Evolutionary conservation across 1,284 basidiomycete genomes (phyloP).

Genomic region (Trichosporon asahii): DNA sequence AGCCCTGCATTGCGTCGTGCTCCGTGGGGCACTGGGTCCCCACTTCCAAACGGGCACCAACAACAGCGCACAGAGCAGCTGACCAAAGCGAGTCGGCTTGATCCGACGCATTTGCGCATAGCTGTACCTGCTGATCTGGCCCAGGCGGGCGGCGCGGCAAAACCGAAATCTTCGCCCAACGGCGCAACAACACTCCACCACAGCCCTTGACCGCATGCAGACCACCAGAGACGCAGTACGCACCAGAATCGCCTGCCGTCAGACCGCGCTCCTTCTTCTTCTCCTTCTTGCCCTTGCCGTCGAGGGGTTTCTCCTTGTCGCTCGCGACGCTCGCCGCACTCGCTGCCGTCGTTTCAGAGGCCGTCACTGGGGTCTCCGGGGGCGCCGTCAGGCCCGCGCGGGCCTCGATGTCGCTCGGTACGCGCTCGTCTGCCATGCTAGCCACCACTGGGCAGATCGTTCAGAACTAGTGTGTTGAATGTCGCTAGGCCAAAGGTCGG

Average conservation of each 20-base stretch:
- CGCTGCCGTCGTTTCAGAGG: background rate
- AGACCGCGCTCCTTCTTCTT: slow-evolving; percentile 19
- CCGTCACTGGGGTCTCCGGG: background rate
- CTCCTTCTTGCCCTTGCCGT: slow-evolving; percentile 11
- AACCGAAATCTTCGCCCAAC: background rate
- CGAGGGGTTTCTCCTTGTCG: background rate
- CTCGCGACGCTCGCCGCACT: background rate
- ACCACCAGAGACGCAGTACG: background rate
- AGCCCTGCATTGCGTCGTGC: too few relatives aligned
- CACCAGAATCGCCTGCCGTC: slow-evolving; percentile 25
- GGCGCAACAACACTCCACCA: background rate
- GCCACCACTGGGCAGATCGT: too few relatives aligned
- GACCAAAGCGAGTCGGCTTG: background rate
- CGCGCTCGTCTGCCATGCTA: background rate
- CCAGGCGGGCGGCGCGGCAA: background rate
- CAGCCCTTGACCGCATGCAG: too few relatives aligned
- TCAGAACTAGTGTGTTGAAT: too few relatives aligned
- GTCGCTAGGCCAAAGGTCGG: too few relatives aligned
- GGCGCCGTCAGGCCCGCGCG: background rate
- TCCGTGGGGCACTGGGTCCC: background rate
- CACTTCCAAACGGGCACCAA: too few relatives aligned
- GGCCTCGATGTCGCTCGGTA: background rate
- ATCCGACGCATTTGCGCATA: background rate
- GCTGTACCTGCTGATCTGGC: background rate
- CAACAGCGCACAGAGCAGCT: background rate